Evolutionary conservation across 805 yeast genomes (phyloP), one percentile per base, ranked within the genome.

Genomic region (Schizosaccharomyces osmophilus): DNA sequence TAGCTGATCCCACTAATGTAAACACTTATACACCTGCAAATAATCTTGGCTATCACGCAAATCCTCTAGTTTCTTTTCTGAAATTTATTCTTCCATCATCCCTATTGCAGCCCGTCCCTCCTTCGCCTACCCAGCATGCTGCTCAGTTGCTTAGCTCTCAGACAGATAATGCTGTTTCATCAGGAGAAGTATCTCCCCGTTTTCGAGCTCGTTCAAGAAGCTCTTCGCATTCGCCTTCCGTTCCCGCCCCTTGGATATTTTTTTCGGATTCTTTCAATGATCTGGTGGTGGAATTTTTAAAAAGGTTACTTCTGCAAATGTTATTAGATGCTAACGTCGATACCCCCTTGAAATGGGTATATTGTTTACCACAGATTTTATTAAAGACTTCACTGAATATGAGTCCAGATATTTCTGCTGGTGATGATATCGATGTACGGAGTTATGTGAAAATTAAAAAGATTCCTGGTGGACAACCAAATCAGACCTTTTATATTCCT

Each of bases 391-490:
- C 86, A 1, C 81, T 83, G 48, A 72, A 73, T 19, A 75, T 89
- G 3, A 82, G 81, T 60, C 75, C 82, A 9, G 82, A 81, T 64
- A 74, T 81, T 2, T 74, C 75, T 45, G 76, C 79, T 36, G 84
- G 87, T 4, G 90, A 84, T 64, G 82, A 83, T 2, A 77, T 88
- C 63, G 97, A 93, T 69, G 82, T 89, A 59, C 78, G 90, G n/a
- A 89, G 84, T 66, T 90, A 86, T 70, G 80, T 93, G 55, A 93
- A 94, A 68, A 77, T 93, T 57, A 94, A 93, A 68, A 77, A 87
- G 63, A 80, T 90, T 8, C 77, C 83, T 0, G 97, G 98, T 0
- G 93, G 94, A 0, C 63, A 69, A 1, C 78, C 83, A 1, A 72
- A 74, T 4, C 82, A 84, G 55, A 80, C 90, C 0, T 73, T 73